Conservation (phyloP, 2,329 filamentous ascomycete species). For the Calonectria pseudoturangicola region DNA sequence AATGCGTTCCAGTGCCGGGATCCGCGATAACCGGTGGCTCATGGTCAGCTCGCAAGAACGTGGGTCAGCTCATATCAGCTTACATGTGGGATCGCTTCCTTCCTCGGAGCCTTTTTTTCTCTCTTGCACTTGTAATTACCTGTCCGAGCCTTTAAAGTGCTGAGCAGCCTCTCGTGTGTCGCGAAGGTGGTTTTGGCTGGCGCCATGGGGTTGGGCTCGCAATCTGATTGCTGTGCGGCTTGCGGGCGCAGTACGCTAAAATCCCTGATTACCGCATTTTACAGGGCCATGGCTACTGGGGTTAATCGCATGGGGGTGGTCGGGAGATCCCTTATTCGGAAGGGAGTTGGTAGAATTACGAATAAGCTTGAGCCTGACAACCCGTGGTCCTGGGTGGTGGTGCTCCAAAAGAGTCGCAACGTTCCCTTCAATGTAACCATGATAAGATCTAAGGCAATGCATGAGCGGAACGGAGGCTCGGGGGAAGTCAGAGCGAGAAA, state of each 20-base stretch:
- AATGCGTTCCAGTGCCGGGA: background rate
- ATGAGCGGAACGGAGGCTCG: background rate
- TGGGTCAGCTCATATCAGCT: constrained; percentile 35
- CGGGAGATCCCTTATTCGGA: background rate
- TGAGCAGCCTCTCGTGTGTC: background rate
- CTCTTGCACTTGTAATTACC: background rate
- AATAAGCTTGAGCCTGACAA: background rate
- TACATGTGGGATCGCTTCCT: constrained; percentile 30
- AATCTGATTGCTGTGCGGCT: background rate
- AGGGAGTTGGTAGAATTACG: background rate
- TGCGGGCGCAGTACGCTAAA: background rate
- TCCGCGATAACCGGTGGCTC: constrained; percentile 1
- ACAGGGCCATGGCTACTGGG: background rate
- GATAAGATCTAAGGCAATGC: background rate
- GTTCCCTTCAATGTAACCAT: background rate
- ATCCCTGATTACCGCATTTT: background rate
- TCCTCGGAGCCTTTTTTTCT: background rate
- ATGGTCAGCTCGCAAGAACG: background rate
- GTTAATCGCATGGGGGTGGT: background rate
- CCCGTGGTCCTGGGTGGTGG: constrained; percentile 4
- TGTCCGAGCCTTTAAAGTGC: background rate
- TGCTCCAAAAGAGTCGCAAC: background rate
- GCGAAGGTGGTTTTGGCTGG: background rate
- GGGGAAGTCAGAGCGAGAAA: background rate
- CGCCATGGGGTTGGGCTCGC: background rate